Base-by-base conservation (phyloP, 257 asterid genomes). In the Solanum pennellii region DNA sequence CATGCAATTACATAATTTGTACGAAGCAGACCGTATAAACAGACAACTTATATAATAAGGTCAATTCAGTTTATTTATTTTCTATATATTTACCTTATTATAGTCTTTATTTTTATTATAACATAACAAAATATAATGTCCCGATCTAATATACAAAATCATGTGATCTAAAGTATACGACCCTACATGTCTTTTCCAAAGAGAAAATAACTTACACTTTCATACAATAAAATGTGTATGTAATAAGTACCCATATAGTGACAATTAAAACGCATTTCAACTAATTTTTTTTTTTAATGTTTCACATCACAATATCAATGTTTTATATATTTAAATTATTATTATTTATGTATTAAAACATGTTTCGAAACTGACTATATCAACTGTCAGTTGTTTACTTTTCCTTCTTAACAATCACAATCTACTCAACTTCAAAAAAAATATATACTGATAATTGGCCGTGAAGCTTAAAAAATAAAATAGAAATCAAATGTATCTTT, bases 351-450 rank as follows among this genome's bases (percentile, higher is more conserved):
- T 68, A 68, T 68, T 68, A 6, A 27, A 27, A 27, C 1, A 27
- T 5, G 3, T 6, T 6, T 68, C 3, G 2, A 27, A 68, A 2
- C 0, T 27, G 21, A 68, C 5, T 68, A 6, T 39, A 3, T 0
- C 1, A 27, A 27, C 5, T 13, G 14, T 6, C 5, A 13, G 11
- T 27, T 27, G 0, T 68, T 68, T 13, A 2, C 6, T 25, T 68
- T 27, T 13, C 11, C 33, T 13, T 7, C 5, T 13, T 3, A 27
- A 68, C 5, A 13, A 68, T 68, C 11, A 13, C 1, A 16, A 27
- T 66, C 35, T 66, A 66, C 35, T 66, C 4, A 66, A 25, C 4
- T n/a, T 10, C 0, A 66, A 14, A 66, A 6, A 0, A 25, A 0
- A 33, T 31, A 66, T 66, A 68, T 49, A 68, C 7, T 68, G 5